Percentiles rank a stretch among this genome's conserved stretches.
phyloP scores from a whole-genome alignment of 2,329 filamentous ascomycete species.

The Pestalotiopsis sp. region DNA sequence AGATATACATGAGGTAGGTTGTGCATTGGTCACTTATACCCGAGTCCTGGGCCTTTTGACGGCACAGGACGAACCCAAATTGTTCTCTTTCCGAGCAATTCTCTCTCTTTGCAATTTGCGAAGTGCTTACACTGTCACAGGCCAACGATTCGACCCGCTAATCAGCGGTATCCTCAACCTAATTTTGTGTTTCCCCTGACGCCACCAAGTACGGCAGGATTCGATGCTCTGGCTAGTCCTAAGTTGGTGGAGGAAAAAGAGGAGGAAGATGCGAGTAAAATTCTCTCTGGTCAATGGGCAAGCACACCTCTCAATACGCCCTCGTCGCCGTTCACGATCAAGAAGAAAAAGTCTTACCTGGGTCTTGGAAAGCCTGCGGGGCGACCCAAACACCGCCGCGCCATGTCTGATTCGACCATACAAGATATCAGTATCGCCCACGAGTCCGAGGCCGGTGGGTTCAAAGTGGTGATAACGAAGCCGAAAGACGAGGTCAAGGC shows the following conservation, averaged over 20 bases:
- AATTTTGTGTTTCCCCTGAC: slow-evolving; percentile 63
- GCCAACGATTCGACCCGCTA: slow-evolving; percentile 62
- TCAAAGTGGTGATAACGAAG: slow-evolving; percentile 81
- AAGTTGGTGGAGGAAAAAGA: slow-evolving; percentile 27
- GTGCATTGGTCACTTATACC: not conserved
- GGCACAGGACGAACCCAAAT: not conserved
- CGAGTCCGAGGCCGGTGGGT: slow-evolving; percentile 65
- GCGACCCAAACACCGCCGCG: slow-evolving; percentile 57
- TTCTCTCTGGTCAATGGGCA: slow-evolving; percentile 45
- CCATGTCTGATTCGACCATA: slow-evolving; percentile 77
- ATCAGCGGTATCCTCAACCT: slow-evolving; percentile 64
- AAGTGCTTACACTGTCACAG: slow-evolving; percentile 38
- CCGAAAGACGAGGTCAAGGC: slow-evolving; percentile 62
- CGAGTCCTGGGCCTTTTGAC: not conserved
- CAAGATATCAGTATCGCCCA: slow-evolving; percentile 61
- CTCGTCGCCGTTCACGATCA: slow-evolving; percentile 25
- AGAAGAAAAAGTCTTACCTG: not conserved
- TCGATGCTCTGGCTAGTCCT: slow-evolving; percentile 46
- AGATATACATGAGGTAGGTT: slow-evolving; percentile 77
- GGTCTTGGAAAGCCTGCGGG: slow-evolving; percentile 17
- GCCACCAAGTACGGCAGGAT: slow-evolving; percentile 59
- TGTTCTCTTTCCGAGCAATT: not conserved
- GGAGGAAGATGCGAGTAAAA: slow-evolving; percentile 27
- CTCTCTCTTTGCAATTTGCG: not conserved
- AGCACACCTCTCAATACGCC: slow-evolving; percentile 36